Conservation (phyloP, 495 filamentous ascomycete species). For the Tuber melanosporum region DNA sequence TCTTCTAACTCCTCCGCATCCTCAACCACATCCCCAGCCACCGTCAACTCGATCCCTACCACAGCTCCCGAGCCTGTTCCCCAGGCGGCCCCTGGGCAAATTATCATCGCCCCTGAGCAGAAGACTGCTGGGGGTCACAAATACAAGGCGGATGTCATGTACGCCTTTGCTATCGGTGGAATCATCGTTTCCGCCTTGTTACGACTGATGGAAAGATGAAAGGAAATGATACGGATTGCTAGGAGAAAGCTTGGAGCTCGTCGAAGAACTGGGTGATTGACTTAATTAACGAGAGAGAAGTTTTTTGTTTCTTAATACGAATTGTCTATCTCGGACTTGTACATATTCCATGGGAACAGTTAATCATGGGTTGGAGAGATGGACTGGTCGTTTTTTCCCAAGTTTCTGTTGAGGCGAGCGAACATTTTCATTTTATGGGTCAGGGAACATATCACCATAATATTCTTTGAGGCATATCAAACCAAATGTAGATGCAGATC, state of each 20-base stretch:
- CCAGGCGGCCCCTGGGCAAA: not conserved
- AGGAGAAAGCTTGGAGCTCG: not conserved
- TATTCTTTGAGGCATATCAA: not conserved
- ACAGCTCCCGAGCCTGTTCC: not conserved
- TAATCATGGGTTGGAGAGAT: not conserved
- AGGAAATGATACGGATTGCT: not conserved
- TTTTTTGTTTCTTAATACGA: not conserved
- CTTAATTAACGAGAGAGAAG: not conserved
- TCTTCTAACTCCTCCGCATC: not conserved
- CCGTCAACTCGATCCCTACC: not conserved
- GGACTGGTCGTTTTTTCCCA: not conserved
- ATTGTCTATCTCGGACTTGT: not conserved
- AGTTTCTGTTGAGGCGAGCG: not conserved
- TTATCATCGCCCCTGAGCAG: not conserved
- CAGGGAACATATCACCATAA: not conserved
- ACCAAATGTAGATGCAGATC: not conserved
- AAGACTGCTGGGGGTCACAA: not conserved
- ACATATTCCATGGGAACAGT: not conserved
- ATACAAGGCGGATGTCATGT: not conserved
- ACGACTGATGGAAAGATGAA: not conserved
- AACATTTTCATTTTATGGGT: not conserved
- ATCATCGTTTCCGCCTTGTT: not conserved
- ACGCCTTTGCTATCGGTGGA: not conserved
- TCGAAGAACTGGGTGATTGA: not conserved
- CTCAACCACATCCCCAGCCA: not conserved